These are phyloP conservation scores for Arthrocladium fulminans DNA, from an alignment of 2,329 filamentous ascomycete genomes.

Conservation along the genomic window DNA sequence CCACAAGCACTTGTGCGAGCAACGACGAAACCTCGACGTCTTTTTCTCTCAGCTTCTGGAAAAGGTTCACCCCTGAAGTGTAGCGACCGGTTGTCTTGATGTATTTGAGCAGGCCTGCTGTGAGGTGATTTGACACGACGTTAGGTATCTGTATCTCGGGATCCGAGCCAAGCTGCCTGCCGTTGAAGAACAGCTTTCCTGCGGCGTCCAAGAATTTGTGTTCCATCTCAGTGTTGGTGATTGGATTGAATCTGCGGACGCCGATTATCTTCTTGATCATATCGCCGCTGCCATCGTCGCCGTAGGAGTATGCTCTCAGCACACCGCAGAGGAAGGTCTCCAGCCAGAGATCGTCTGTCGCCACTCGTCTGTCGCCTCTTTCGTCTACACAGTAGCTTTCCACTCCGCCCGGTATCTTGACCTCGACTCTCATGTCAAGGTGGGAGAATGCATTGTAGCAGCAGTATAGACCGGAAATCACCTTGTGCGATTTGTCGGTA, in stretches of 20 bases:
- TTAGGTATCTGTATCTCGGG: conserved; percentile 96
- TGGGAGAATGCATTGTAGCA: conserved; percentile 99
- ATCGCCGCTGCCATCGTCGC: conserved; percentile 88
- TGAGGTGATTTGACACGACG: conserved; percentile 90
- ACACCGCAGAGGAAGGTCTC: conserved; percentile 97
- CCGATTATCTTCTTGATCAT: conserved; percentile 94
- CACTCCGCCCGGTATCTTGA: conserved; percentile 90
- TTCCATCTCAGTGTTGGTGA: conserved; percentile 96
- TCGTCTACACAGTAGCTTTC: conserved; percentile 98
- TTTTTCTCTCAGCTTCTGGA: conserved; percentile 84
- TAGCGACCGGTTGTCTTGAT: conserved; percentile 92
- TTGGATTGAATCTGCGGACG: conserved; percentile 93
- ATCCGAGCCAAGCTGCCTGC: conserved; percentile 91
- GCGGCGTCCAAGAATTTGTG: conserved; percentile 92
- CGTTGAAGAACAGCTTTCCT: conserved; percentile 89
- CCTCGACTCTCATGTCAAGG: conserved; percentile 95
- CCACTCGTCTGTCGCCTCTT: conserved; percentile 85
- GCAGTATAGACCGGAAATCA: conserved; percentile 89
- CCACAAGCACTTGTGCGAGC: conserved; percentile 80
- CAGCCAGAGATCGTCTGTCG: conserved; percentile 89
- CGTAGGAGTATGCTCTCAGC: conserved; percentile 88
- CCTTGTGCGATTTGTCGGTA: conserved; percentile 75
- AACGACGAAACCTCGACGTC: conserved; percentile 92
- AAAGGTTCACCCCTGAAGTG: conserved; percentile 90
- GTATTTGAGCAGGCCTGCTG: conserved; percentile 86